These are phyloP conservation scores for Termitomyces sp. DNA, from an alignment of 768 basidiomycete genomes.

Conservation along the genomic window DNA sequence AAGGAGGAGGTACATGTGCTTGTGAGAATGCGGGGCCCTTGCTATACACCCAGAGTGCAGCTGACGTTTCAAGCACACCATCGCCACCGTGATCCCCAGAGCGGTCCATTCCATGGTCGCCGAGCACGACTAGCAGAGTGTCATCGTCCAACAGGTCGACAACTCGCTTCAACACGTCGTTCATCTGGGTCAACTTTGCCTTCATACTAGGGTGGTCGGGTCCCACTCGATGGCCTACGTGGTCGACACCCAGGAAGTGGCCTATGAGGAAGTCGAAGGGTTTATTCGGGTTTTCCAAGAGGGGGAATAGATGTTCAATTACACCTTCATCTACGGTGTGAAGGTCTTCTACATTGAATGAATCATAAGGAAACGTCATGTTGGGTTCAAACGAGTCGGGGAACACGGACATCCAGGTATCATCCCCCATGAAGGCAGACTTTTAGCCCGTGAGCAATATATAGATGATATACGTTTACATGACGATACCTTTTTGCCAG, in stretches of 20 bases:
- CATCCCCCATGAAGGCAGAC: slow-evolving; percentile 92
- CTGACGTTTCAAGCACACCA: slow-evolving; percentile 73
- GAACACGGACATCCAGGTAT: slow-evolving; percentile 93
- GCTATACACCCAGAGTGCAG: slow-evolving; percentile 90
- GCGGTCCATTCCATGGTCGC: slow-evolving; percentile 97
- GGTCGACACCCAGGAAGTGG: slow-evolving; percentile 94
- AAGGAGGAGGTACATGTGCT: slow-evolving; percentile 32
- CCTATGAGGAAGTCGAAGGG: slow-evolving; percentile 88
- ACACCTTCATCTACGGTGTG: slow-evolving; percentile 95
- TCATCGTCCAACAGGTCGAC: slow-evolving; percentile 77
- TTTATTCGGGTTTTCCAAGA: slow-evolving; percentile 46
- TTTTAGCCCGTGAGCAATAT: slow-evolving; percentile 21
- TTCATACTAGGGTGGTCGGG: slow-evolving; percentile 85
- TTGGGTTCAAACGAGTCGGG: slow-evolving; percentile 67
- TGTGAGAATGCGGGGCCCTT: slow-evolving; percentile 53
- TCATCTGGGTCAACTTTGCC: slow-evolving; percentile 84
- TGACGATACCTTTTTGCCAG: slow-evolving; percentile 54
- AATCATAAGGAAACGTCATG: slow-evolving; percentile 84
- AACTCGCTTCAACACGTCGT: slow-evolving; percentile 65
- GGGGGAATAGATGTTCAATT: slow-evolving; percentile 73
- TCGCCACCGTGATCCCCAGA: slow-evolving; percentile 97
- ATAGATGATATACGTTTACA: not conserved
- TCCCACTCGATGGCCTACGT: slow-evolving; percentile 92
- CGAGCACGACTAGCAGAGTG: slow-evolving; percentile 85
- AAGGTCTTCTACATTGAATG: slow-evolving; percentile 97